phyloP scores from a whole-genome alignment of 108 stramenopile species.

The Skeletonema marinoi region DNA sequence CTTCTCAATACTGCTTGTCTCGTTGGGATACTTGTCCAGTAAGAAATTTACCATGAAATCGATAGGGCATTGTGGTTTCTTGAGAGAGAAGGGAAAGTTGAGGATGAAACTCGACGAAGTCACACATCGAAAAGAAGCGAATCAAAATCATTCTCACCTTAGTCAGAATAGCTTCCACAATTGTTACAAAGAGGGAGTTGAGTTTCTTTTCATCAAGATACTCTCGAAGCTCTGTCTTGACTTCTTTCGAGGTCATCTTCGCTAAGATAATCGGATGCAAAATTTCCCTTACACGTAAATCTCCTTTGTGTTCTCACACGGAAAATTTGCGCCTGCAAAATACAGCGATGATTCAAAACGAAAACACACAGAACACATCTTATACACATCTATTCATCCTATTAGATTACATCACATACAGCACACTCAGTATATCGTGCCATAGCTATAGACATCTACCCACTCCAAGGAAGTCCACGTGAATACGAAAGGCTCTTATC shows the following conservation, averaged over 20 bases:
- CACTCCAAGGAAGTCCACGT: too few relatives aligned
- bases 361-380: not conserved
- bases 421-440: not conserved
- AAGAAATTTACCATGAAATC: conserved; percentile 60
- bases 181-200: conserved; percentile 68
- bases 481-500: not conserved
- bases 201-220: conserved; percentile 76
- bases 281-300: too few relatives aligned
- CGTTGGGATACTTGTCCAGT: conserved; percentile 71
- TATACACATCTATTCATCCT: too few relatives aligned
- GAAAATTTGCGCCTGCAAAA: not conserved
- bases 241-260: conserved; percentile 8
- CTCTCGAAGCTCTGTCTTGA: conserved; percentile 40
- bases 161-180: conserved; percentile 70
- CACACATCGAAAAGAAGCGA: too few relatives aligned
- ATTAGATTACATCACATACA: too few relatives aligned
- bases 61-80: conserved; percentile 79
- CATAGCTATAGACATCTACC: not conserved
- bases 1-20: conserved; percentile 27
- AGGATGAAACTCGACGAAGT: too few relatives aligned
- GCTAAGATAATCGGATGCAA: too few relatives aligned
- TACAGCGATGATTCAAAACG: not conserved
- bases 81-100: conserved; percentile 24
- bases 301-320: too few relatives aligned
- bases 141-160: not conserved